Base-by-base conservation (phyloP, 352 stramenopile genomes). In the Phytopythium sindhum region DNA sequence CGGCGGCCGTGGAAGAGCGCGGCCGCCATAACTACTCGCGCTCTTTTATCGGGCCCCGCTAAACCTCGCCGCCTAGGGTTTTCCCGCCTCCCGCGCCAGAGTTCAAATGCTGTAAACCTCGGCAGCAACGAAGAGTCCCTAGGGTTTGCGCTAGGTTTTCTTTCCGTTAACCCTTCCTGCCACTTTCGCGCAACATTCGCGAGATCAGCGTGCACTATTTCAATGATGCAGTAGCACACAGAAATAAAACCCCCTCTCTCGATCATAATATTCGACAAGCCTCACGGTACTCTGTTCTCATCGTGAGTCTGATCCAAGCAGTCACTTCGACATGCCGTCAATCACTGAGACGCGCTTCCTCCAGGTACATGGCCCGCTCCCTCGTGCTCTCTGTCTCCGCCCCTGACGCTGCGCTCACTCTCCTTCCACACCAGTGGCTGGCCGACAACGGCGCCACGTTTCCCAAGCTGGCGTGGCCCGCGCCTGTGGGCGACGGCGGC, bases 391-490 rank as follows among this genome's bases (percentile, higher is more conserved):
- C 7, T 33, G 1, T 5, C 23, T 4, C 56, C 12, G 6, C 28
- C 60, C 8, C 26, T 58, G 24, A 37, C 31, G 24, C 53, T 33
- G 7, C 3, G 45, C 14, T 10, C 23, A 12, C 42, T 45, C 42
- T 52, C 10, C 17, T 23, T n/a, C 17, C 11, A 1, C 7, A 14
- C 6, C 42, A 84, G 68, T 96, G 88, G 88, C 75, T 96, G 28
- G 28, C 11, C 1, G 81, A 81, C 31, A 80, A 95, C 64, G 88
- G 86, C 56, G 85, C 83, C 9, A 63, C 57, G 24, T 93, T 96
- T 63, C 73, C 80, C 11, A 96, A 95, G 74, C 66, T 97, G 11
- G 54, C 78, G 59, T 96, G 85, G 83, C 86, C 89, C n/a, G 58
- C 47, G 17, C 39, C 51, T n/a, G 79, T 77, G 28, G 64, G 68